Evolutionary conservation across 2,329 filamentous ascomycete species (phyloP), one percentile per base, ranked within the genome.

Genomic region (Diaporthe batatas): DNA sequence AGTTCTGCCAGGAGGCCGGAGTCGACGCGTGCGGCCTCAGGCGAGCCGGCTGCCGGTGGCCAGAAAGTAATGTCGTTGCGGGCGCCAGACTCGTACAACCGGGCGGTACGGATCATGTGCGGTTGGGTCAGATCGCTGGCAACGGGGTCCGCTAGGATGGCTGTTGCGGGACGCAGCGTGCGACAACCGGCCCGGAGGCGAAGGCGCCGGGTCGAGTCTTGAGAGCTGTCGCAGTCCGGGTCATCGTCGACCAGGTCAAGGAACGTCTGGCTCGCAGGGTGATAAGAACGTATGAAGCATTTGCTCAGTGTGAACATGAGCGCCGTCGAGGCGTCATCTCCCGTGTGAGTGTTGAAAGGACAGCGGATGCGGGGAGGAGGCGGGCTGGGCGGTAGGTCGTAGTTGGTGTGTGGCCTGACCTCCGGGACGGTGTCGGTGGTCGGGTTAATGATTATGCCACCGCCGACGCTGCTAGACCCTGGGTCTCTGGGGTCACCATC

Each of bases 241-340:
- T 89, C 86, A 74, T 91, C 84, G 7, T 91, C 84, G 7, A 91
- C 86, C 0, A 93, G 78, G 75, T 93, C 91, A 6, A 92, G 70
- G 76, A 90, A 92, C 0, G 90, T 84, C 29, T 83, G 84, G 74
- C 86, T 86, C 2, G 84, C 82, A 16, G 84, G 79, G 67, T 88
- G 85, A 78, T 93, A 93, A 3, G 85, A 83, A 32, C 88, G 84
- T 57, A 90, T 80, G 55, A 87, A 86, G 14, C 87, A 90, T 69
- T 87, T 85, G 49, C 85, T 84, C 12, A 90, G 82, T 7, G 88
- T 87, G 65, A 88, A 87, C 6, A 85, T 81, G 18, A 81, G 79
- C 6, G 78, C 78, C 1, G 81, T 79, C 0, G 81, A 80, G 10
- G 83, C 84, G 58, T 86, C 82, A 65, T 88, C 85, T 1, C 86